Evolutionary conservation across 441 rosid genomes (phyloP).

Genomic region (Capsella rubella): DNA sequence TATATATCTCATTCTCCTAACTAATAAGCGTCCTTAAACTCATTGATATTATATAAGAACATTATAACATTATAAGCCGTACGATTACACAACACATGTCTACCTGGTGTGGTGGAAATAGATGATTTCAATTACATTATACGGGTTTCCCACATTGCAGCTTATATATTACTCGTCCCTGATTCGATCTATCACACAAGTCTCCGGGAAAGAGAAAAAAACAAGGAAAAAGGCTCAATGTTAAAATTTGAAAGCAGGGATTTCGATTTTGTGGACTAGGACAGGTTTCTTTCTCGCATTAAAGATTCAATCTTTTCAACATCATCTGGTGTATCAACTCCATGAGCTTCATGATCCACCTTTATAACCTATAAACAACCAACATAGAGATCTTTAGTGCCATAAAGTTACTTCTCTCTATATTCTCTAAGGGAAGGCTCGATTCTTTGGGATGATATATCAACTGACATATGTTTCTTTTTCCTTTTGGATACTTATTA

Average conservation of each 20-base stretch:
- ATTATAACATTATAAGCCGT: background rate
- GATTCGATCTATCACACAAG: conserved; percentile 1
- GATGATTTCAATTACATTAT: background rate
- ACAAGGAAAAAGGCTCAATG: background rate
- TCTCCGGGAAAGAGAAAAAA: background rate
- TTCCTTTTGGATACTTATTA: too few relatives aligned
- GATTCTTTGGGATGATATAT: conserved; percentile 2
- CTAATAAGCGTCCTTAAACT: background rate
- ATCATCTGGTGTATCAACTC: conserved; percentile 84
- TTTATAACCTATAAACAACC: conserved; percentile 68
- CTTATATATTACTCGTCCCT: background rate
- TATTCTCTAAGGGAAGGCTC: background rate
- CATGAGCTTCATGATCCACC: conserved; percentile 91
- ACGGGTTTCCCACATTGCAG: background rate
- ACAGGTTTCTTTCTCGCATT: conserved; percentile 57
- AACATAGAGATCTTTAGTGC: conserved; percentile 2
- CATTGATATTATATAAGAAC: background rate
- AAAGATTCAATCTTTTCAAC: conserved; percentile 76
- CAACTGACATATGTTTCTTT: too few relatives aligned
- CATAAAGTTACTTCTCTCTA: background rate
- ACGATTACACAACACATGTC: background rate
- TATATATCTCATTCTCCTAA: background rate
- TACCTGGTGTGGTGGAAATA: background rate
- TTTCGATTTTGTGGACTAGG: conserved; percentile 42
- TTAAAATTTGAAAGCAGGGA: background rate